Evolutionary conservation across 768 basidiomycete species (phyloP), one percentile per base, ranked within the genome.

Genomic region (Lentinula edodes): DNA sequence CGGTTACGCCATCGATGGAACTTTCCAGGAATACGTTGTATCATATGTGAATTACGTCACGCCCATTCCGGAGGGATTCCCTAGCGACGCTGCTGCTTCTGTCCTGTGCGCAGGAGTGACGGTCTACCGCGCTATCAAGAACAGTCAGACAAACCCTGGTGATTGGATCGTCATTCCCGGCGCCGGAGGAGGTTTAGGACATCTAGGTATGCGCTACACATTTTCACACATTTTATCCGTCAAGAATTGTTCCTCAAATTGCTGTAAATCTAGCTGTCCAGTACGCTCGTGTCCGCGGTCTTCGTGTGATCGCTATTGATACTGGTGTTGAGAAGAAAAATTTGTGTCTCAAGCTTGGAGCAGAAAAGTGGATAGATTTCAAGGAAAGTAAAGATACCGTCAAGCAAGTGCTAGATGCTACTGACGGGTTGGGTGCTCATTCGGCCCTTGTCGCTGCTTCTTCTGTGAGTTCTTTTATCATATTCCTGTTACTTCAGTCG

Each of bases 91-190:
- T 1, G 88, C 92, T 5, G 86, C 87, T 2, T 87, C 88, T 9
- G 81, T 95, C 62, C 83, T 93, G 12, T 93, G 91, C 66, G 91
- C 90, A 12, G 91, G 90, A 51, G 77, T 95, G 20, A 95, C 93
- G 2, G 90, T 91, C 1, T 95, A 93, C 69, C 88, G 90, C 61
- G 93, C 91, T 0, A 75, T 95, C 66, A 95, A 94, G 72, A 80
- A 88, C 70, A 81, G 83, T 56, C 75, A 82, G 58, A 80, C 85
- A 6, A 77, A 73, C 34, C 81, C 85, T 7, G 89, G 91, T 35
- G 85, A 95, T 60, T 91, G 85, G 84, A 76, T 91, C 62, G 87
- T 86, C 20, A 75, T 93, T 52, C 86, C 89, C 10, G 90, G 90
- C 48, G 90, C 90, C 2, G 90, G 89, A 3, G 89, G 89, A 60